These are phyloP conservation scores for Aspergillus bombycis DNA, from an alignment of 2,329 filamentous ascomycete species.

Conservation along the genomic window DNA sequence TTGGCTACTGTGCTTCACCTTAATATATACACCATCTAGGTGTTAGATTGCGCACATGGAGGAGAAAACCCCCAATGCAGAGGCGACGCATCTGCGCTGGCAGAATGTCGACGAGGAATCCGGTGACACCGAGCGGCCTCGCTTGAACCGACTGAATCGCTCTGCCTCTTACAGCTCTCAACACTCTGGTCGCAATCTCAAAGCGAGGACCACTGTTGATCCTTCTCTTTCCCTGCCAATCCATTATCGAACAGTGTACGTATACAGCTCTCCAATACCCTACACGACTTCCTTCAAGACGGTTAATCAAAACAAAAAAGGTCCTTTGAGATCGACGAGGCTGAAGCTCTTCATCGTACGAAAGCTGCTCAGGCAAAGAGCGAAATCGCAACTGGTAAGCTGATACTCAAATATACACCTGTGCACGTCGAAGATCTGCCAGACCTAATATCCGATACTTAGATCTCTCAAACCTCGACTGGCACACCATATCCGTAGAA, in stretches of 20 bases:
- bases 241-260: slow-evolving; percentile 36
- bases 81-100: slow-evolving; percentile 2
- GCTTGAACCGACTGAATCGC: slow-evolving; percentile 2
- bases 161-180: not conserved
- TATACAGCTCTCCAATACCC: slow-evolving; percentile 10
- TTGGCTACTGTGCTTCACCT: not conserved
- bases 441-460: not conserved
- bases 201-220: slow-evolving; percentile 23
- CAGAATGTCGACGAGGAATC: slow-evolving; percentile 4
- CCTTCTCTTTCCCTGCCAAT: slow-evolving; percentile 32
- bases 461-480: slow-evolving; percentile 61
- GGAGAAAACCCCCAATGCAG: not conserved
- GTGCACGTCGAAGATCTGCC: not conserved
- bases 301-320: slow-evolving; percentile 24
- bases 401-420: not conserved
- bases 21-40: too few relatives aligned
- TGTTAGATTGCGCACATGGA: not conserved
- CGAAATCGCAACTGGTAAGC: slow-evolving; percentile 49
- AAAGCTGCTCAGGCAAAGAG: slow-evolving; percentile 50
- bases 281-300: not conserved
- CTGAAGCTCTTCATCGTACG: slow-evolving; percentile 50
- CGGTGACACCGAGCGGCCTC: not conserved
- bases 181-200: slow-evolving; percentile 18
- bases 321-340: slow-evolving; percentile 61
- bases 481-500: slow-evolving; percentile 64